Evolutionary conservation across 2,329 filamentous ascomycete genomes (phyloP).

Genomic region (Parastagonospora avenae): DNA sequence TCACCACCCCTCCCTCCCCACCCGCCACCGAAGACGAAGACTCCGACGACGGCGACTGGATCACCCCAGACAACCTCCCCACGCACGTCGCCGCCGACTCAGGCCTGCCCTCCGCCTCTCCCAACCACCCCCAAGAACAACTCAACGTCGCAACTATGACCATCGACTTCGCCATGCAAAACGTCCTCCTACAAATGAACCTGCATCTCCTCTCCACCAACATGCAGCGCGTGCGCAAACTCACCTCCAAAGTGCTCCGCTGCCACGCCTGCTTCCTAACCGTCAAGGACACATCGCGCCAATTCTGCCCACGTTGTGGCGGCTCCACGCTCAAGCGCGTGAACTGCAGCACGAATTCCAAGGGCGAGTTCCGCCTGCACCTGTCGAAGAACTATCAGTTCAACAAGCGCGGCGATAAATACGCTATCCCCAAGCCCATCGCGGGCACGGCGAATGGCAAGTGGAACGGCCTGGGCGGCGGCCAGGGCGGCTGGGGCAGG

Average conservation of each 20-base stretch:
- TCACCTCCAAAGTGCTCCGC: conserved; percentile 87
- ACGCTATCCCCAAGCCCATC: conserved; percentile 88
- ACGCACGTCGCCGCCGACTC: conserved; percentile 75
- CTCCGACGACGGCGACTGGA: conserved; percentile 70
- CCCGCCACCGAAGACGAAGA: conserved; percentile 21
- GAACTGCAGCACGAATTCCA: conserved; percentile 80
- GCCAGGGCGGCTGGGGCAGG: conserved; percentile 85
- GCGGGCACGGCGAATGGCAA: conserved; percentile 82
- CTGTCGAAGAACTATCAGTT: conserved; percentile 95
- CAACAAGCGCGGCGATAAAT: conserved; percentile 92
- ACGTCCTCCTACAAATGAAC: conserved; percentile 93
- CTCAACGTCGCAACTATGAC: conserved; percentile 92
- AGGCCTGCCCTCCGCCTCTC: conserved; percentile 48
- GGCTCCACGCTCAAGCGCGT: conserved; percentile 84
- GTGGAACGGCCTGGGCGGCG: conserved; percentile 68
- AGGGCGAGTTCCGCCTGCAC: conserved; percentile 82
- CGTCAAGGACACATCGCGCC: conserved; percentile 81
- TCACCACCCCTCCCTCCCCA: conserved; percentile 18
- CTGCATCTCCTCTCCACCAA: conserved; percentile 82
- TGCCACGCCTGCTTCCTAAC: conserved; percentile 82
- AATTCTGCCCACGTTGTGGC: conserved; percentile 92
- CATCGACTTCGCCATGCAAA: conserved; percentile 97
- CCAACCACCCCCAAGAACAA: conserved; percentile 58
- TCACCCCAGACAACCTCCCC: conserved; percentile 90
- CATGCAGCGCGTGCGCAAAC: conserved; percentile 77